Base-by-base conservation (phyloP, 768 basidiomycete species). In the Xerocomus brunneocitrinus region DNA sequence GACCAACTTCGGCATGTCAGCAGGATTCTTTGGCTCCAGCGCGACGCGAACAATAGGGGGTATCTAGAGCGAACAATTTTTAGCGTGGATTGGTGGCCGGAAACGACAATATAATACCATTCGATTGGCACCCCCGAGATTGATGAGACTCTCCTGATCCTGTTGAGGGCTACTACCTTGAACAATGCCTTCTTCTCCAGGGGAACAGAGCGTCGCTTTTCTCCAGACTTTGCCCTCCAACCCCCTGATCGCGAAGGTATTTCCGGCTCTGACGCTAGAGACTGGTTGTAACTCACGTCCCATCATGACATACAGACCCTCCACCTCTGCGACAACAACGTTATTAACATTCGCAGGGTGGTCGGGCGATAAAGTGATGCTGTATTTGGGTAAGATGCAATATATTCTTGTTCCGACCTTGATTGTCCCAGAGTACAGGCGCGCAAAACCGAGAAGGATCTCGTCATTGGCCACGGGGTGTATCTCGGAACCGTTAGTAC, bases 11-110 rank as follows among this genome's bases (percentile, higher is more conserved):
- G 84, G 86, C 83, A 98, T 89, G 64, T 98, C 92, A 7, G 84
- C 84, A 14, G 86, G 90, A 38, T 80, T 75, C 28, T 74, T 76
- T 0, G 97, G 93, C 64, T 98, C 97, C 40, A 99, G 71, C 0
- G 97, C 97, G 25, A 99, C 91, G 49, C 95, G 85, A 13, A 99
- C 91, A 58, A 99, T 98, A 0, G 95, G 95, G 2, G 89, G 81
- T 16, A 79, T 79, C 92, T 95, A 54, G 8, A 36, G 48, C 47
- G 36, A 31, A 49, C 1, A 19, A 2, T 42, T 58, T n/a, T 61
- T 13, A 59, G 38, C 24, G 19, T 22, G 14, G 39, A n/a, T 22
- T 16, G 1, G 31, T 31, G 14, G 3, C 44, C 8, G 36, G 27
- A 25, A 10, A 41, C 3, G 22, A 48, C 38, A 56, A 19, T 16